Evolutionary conservation across 2,329 filamentous ascomycete species (phyloP).

Genomic region (Trichoderma simmonsii): DNA sequence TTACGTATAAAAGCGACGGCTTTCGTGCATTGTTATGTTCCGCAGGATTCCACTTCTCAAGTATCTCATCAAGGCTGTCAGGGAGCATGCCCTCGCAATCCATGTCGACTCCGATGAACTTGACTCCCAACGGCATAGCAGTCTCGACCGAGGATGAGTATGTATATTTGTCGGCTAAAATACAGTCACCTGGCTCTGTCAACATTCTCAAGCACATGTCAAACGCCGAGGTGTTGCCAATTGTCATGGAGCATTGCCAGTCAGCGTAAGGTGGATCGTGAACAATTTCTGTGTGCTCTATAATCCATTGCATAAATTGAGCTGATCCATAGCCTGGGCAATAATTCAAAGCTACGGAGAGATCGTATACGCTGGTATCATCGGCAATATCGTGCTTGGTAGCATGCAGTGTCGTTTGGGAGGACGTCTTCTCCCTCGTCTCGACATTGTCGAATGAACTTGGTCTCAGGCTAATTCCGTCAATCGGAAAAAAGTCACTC

Average conservation of each 20-base stretch:
- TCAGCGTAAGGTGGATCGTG: conserved; percentile 11
- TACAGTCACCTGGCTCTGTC: neutral
- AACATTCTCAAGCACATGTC: conserved; percentile 14
- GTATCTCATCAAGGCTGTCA: neutral
- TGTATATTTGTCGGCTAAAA: conserved; percentile 5
- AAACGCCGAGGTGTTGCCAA: conserved; percentile 10
- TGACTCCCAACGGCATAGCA: neutral
- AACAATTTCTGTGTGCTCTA: conserved; percentile 8
- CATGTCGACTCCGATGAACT: neutral
- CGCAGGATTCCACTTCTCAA: neutral
- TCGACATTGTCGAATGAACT: neutral
- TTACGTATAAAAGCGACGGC: neutral
- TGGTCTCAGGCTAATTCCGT: neutral
- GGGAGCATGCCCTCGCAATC: conserved; percentile 9
- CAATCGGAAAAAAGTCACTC: conserved; percentile 4
- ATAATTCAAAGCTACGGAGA: conserved; percentile 5
- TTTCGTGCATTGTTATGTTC: neutral
- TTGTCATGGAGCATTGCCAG: conserved; percentile 9
- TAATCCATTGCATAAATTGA: conserved; percentile 10
- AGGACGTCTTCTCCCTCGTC: neutral
- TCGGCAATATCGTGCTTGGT: conserved; percentile 11
- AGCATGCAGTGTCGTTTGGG: neutral
- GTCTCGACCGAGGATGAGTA: conserved; percentile 2
- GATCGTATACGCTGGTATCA: conserved; percentile 3
- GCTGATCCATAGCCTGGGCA: neutral